These are phyloP conservation scores for Tulasnella sp. DNA, from an alignment of 768 basidiomycete species.

Conservation along the genomic window DNA sequence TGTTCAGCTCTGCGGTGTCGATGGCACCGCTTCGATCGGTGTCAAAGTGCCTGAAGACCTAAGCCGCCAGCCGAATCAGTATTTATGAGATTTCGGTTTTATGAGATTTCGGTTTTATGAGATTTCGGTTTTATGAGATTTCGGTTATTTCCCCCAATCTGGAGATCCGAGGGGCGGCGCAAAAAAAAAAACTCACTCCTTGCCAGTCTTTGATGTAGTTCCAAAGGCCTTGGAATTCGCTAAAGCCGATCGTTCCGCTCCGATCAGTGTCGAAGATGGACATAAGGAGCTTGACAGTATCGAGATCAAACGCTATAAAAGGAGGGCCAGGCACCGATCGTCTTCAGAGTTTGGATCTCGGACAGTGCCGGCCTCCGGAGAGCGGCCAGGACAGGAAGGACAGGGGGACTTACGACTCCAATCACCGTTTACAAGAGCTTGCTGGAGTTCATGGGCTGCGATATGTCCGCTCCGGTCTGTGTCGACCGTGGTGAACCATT, in stretches of 20 bases:
- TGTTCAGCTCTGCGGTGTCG: constrained; percentile 66
- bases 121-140: neutral
- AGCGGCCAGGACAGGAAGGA: neutral
- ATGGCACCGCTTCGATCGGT: constrained; percentile 80
- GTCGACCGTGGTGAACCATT: constrained; percentile 30
- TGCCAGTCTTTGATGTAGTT: constrained; percentile 33
- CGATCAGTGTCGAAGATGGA: constrained; percentile 74
- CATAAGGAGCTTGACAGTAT: constrained; percentile 84
- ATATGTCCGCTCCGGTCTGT: constrained; percentile 26
- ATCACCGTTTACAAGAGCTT: constrained; percentile 58
- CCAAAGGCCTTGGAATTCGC: constrained; percentile 43
- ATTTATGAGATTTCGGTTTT: too few relatives aligned
- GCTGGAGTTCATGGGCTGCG: constrained; percentile 33
- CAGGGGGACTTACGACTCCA: constrained; percentile 61
- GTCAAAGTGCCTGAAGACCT: constrained; percentile 78
- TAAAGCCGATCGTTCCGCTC: constrained; percentile 74
- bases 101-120: neutral
- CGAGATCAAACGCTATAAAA: constrained; percentile 68
- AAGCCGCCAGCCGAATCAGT: neutral
- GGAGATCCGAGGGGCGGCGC: neutral
- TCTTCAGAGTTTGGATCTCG: neutral
- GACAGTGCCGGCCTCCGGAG: neutral
- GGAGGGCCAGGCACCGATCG: neutral
- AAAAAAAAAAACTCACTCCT: constrained; percentile 20
- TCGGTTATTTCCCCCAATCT: neutral